Conservation (phyloP, 139 green algal genomes). For the Zygnema cylindricum region DNA sequence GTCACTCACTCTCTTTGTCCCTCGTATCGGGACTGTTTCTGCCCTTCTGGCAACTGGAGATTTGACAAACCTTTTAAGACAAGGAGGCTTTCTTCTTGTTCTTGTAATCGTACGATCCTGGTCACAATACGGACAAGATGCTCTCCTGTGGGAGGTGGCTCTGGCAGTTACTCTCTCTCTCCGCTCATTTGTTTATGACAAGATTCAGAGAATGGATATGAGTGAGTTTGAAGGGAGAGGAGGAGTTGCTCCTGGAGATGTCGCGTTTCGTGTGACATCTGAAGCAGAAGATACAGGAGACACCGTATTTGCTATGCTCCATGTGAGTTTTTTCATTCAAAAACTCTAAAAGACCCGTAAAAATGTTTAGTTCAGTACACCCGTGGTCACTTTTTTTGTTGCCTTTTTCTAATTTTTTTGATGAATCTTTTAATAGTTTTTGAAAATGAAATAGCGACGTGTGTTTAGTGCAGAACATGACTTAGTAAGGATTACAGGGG, state of each 20-base stretch:
- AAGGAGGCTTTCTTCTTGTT: slow-evolving; percentile 18
- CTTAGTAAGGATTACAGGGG: too few relatives aligned
- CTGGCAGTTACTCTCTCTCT: slow-evolving; percentile 54
- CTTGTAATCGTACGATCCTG: slow-evolving; percentile 28
- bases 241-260: slow-evolving; percentile 12
- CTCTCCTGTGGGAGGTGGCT: slow-evolving; percentile 60
- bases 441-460: too few relatives aligned
- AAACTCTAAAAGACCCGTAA: too few relatives aligned
- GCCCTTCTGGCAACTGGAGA: slow-evolving; percentile 35
- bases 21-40: slow-evolving; percentile 44
- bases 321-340: too few relatives aligned
- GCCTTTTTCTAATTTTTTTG: too few relatives aligned
- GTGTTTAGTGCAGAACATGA: too few relatives aligned
- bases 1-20: slow-evolving; percentile 51
- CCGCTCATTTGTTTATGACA: slow-evolving; percentile 20
- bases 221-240: slow-evolving; percentile 42
- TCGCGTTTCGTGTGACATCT: slow-evolving; percentile 59
- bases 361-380: too few relatives aligned
- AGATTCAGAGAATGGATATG: slow-evolving; percentile 52
- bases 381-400: too few relatives aligned
- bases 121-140: slow-evolving; percentile 60
- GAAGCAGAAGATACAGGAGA: slow-evolving; percentile 58
- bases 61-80: slow-evolving; percentile 22
- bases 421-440: too few relatives aligned
- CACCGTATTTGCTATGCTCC: slow-evolving; percentile 34